Evolutionary conservation across 176 grass and related monocot species (phyloP).

Genomic region (Lolium perenne): DNA sequence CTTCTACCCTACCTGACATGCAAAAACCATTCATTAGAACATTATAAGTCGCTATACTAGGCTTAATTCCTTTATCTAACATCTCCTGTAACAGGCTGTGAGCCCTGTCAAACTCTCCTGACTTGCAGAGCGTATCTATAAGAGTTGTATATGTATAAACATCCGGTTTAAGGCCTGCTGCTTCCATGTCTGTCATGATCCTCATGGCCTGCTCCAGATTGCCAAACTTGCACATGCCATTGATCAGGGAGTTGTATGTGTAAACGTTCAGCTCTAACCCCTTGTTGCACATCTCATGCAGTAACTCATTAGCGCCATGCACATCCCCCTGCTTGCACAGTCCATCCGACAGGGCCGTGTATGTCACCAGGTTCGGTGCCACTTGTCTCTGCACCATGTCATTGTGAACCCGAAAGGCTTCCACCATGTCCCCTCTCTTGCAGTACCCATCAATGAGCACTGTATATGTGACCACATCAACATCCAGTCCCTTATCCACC

Average conservation of each 20-base stretch:
- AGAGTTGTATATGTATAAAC: constrained; percentile 94
- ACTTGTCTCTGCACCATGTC: constrained; percentile 69
- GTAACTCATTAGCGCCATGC: constrained; percentile 79
- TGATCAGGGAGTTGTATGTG: constrained; percentile 92
- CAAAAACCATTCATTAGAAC: constrained; percentile 97
- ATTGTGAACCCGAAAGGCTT: constrained; percentile 78
- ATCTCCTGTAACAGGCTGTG: constrained; percentile 77
- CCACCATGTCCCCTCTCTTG: constrained; percentile 76
- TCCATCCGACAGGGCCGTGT: constrained; percentile 83
- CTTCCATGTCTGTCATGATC: constrained; percentile 88
- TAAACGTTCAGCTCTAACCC: constrained; percentile 75
- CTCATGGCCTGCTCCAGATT: constrained; percentile 80
- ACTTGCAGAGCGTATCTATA: constrained; percentile 85
- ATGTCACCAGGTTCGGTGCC: constrained; percentile 90
- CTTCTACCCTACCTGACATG: constrained; percentile 75
- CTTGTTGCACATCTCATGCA: constrained; percentile 84
- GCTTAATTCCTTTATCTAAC: constrained; percentile 91
- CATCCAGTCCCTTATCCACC: constrained; percentile 56
- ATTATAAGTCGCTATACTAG: constrained; percentile 92
- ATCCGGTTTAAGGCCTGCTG: constrained; percentile 62
- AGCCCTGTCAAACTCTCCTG: constrained; percentile 71
- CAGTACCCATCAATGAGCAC: constrained; percentile 83
- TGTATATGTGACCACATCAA: constrained; percentile 78
- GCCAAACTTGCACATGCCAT: constrained; percentile 90
- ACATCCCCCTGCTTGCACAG: constrained; percentile 91